Percentiles rank a stretch among this genome's conserved stretches.
Evolutionary conservation across 495 filamentous ascomycete species (phyloP).

Genomic region (Letharia lupina): DNA sequence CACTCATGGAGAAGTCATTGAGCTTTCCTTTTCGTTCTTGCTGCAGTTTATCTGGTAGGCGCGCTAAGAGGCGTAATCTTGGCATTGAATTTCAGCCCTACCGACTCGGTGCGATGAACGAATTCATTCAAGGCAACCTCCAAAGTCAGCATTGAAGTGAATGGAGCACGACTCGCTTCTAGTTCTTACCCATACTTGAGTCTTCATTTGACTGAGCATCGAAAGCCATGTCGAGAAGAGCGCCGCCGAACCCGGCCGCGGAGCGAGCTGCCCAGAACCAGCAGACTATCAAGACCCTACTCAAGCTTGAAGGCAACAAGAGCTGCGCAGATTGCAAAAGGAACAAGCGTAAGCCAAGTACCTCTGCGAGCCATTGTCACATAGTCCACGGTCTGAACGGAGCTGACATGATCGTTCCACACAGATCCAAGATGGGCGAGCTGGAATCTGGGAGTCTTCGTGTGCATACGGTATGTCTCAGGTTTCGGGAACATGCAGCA

Average conservation of each 20-base stretch:
- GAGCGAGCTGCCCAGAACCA: slow-evolving; percentile 85
- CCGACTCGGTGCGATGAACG: neutral
- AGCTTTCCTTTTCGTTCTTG: no score
- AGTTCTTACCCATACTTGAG: neutral
- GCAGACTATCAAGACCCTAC: slow-evolving; percentile 78
- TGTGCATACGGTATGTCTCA: slow-evolving; percentile 68
- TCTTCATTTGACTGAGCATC: neutral
- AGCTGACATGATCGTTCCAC: slow-evolving; percentile 12
- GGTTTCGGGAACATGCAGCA: neutral
- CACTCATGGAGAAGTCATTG: no score
- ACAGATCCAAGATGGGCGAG: slow-evolving; percentile 95
- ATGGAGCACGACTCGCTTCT: neutral
- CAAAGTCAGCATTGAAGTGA: neutral
- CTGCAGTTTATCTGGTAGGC: no score
- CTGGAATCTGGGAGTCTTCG: slow-evolving; percentile 92
- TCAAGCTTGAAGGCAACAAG: slow-evolving; percentile 92
- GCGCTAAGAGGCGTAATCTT: neutral
- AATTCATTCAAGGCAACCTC: neutral
- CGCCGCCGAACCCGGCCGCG: slow-evolving; percentile 60
- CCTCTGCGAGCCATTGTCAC: no score
- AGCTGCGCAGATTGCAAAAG: slow-evolving; percentile 96
- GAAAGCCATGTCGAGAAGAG: slow-evolving; percentile 71
- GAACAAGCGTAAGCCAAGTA: slow-evolving; percentile 71
- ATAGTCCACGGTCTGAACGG: neutral
- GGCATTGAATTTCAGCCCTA: neutral